Evolutionary conservation across 2,329 filamentous ascomycete genomes (phyloP), one percentile per base, ranked within the genome.

Genomic region (Aspergillus sp.): DNA sequence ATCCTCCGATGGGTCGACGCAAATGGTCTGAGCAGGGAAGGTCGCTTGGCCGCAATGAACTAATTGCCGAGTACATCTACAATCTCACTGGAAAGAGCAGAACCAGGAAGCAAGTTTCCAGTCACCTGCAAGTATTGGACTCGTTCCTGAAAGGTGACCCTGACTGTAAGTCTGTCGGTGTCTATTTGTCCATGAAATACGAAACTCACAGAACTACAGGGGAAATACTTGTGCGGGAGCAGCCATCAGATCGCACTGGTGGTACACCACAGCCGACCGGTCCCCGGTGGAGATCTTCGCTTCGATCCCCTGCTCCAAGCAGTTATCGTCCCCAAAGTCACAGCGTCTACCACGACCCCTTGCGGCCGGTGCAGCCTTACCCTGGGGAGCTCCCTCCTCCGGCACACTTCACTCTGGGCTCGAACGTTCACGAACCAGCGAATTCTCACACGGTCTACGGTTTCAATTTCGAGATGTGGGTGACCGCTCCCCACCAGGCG

Each of bases 81-180:
- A 73, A 74, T 48, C 67, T 73, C 49, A 83, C 80, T 5, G 78
- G 80, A 19, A 74, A 75, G 48, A 59, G 57, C 22, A 70, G 81
- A 46, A 66, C 63, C 13, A 71, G 81, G 44, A 84, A 84, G 61
- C 78, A 83, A 58, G 77, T 84, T 4, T 83, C 81, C 0, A 84
- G 81, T 56, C 81, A 84, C 59, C 74, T 83, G 22, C 81, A 84
- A 62, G 80, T 83, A 2, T 68, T 84, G 17, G 80, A 81, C 60
- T 74, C 72, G 10, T 76, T 79, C 50, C 66, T 83, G 33, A 70
- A 72, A 52, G 70, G 74, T 4, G 74, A 80, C 51, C 73, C 74
- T 23, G 67, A 73, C 50, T 78, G 78, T 80, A 63, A 70, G 74
- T 64, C 41, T 22, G 2, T n/a, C 17, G 37, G 37, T n/a, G 15